A percentile compares a stretch with the other conserved stretches of the same genome.
These are phyloP conservation scores for Litchi chinensis DNA, from an alignment of 345 rosid genomes.

Conservation along the genomic window DNA sequence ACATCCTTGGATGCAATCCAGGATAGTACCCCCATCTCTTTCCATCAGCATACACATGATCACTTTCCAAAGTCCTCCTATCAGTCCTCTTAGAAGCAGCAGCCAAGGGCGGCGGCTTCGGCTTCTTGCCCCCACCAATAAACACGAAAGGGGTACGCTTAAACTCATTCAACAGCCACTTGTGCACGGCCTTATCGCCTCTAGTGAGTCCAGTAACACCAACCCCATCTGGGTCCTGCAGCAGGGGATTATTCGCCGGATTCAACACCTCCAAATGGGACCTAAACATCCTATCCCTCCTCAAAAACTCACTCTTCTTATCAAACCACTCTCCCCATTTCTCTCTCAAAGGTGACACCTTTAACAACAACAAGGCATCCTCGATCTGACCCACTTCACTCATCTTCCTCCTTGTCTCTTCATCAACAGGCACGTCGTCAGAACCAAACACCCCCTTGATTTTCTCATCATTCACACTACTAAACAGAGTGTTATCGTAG, in stretches of 20 bases:
- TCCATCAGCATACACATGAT: slow-evolving; percentile 81
- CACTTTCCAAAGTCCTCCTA: slow-evolving; percentile 49
- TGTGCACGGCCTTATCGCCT: slow-evolving; percentile 76
- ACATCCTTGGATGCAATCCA: slow-evolving; percentile 61
- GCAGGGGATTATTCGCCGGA: slow-evolving; percentile 74
- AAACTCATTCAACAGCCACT: slow-evolving; percentile 64
- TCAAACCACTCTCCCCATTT: slow-evolving; percentile 99
- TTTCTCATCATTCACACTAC: slow-evolving; percentile 27
- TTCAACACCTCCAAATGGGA: slow-evolving; percentile 77
- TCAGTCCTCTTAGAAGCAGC: slow-evolving; percentile 42
- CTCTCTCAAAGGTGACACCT: slow-evolving; percentile 71
- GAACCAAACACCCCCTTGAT: slow-evolving; percentile 64
- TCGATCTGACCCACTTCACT: slow-evolving; percentile 63
- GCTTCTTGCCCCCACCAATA: slow-evolving; percentile 53
- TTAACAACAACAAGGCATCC: slow-evolving; percentile 73
- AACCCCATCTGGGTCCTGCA: slow-evolving; percentile 93
- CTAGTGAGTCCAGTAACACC: slow-evolving; percentile 72
- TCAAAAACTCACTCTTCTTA: slow-evolving; percentile 83
- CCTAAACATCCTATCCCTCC: slow-evolving; percentile 83
- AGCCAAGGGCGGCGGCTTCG: not conserved
- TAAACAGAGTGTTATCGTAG: slow-evolving; percentile 44
- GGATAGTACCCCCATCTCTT: slow-evolving; percentile 95
- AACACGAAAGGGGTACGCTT: slow-evolving; percentile 54
- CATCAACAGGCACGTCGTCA: slow-evolving; percentile 81
- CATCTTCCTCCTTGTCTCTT: slow-evolving; percentile 68